Percentiles rank a stretch among this genome's conserved stretches.
Conservation (phyloP, 1,284 basidiomycete species). For the Puccinia triticina region DNA sequence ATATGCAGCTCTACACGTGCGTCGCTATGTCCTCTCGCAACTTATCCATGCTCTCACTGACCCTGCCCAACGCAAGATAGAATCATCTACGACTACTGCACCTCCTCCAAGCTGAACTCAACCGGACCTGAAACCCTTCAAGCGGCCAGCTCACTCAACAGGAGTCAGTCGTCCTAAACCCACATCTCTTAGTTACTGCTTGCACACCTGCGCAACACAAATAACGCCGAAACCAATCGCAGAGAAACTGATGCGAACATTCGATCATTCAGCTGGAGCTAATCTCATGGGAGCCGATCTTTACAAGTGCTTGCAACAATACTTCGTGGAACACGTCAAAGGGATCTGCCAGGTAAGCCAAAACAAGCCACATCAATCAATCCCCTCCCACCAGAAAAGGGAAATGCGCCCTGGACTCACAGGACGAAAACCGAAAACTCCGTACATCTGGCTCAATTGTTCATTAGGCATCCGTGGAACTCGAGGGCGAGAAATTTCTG, state of each 20-base stretch:
- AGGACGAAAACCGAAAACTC: constrained; percentile 27
- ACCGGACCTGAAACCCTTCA: constrained; percentile 64
- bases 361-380: background rate
- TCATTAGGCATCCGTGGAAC: constrained; percentile 71
- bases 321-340: constrained; percentile 79
- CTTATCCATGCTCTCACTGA: constrained; percentile 7
- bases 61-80: constrained; percentile 55
- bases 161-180: constrained; percentile 54
- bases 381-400: background rate
- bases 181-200: constrained; percentile 52
- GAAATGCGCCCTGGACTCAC: background rate
- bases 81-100: constrained; percentile 95
- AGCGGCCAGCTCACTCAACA: constrained; percentile 51
- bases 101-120: constrained; percentile 77
- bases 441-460: background rate
- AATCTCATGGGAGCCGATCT: constrained; percentile 93
- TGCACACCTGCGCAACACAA: constrained; percentile 51
- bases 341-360: constrained; percentile 68
- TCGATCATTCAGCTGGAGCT: constrained; percentile 71
- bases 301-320: constrained; percentile 83
- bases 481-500: constrained; percentile 84
- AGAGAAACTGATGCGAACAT: background rate
- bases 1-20: constrained; percentile 83
- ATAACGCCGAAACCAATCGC: background rate
- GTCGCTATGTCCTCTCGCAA: background rate